Evolutionary conservation across 192 early-diverging fungal genomes (phyloP).

Genomic region (Glomus cerebriforme): DNA sequence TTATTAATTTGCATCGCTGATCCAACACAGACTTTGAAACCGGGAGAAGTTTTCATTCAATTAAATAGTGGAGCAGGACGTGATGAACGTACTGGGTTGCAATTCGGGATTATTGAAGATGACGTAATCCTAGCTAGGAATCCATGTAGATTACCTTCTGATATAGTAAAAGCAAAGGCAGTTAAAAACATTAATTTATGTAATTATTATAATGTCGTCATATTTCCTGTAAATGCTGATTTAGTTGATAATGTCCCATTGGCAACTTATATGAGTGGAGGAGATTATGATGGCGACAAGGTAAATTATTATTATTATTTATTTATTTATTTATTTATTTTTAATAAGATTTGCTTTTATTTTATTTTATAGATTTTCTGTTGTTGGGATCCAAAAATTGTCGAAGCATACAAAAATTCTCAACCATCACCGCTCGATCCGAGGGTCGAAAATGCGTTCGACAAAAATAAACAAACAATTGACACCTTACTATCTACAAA

Average conservation of each 20-base stretch:
- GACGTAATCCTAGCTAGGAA: constrained; percentile 33
- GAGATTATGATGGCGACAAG: constrained; percentile 32
- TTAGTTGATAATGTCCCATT: neutral
- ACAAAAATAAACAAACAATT: constrained; percentile 3
- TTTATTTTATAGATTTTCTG: constrained; percentile 41
- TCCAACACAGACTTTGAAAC: constrained; percentile 35
- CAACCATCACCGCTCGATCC: neutral
- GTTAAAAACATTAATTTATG: constrained; percentile 2
- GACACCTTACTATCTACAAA: neutral
- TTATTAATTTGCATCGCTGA: constrained; percentile 39
- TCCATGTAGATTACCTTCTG: constrained; percentile 5
- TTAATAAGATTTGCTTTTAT: too few species aligned
- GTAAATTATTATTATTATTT: neutral
- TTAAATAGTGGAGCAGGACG: constrained; percentile 19
- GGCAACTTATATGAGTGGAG: constrained; percentile 11
- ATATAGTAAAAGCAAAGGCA: neutral
- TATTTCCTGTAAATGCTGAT: constrained; percentile 7
- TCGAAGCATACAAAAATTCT: constrained; percentile 20
- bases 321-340: neutral
- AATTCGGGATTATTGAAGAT: constrained; percentile 33
- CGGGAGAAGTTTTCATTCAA: constrained; percentile 38
- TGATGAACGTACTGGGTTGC: constrained; percentile 33
- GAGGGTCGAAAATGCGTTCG: constrained; percentile 31
- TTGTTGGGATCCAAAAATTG: constrained; percentile 42
- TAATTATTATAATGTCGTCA: constrained; percentile 20